Evolutionary conservation across 345 rosid genomes (phyloP), one percentile per base, ranked within the genome.

Genomic region (Populus tremula): DNA sequence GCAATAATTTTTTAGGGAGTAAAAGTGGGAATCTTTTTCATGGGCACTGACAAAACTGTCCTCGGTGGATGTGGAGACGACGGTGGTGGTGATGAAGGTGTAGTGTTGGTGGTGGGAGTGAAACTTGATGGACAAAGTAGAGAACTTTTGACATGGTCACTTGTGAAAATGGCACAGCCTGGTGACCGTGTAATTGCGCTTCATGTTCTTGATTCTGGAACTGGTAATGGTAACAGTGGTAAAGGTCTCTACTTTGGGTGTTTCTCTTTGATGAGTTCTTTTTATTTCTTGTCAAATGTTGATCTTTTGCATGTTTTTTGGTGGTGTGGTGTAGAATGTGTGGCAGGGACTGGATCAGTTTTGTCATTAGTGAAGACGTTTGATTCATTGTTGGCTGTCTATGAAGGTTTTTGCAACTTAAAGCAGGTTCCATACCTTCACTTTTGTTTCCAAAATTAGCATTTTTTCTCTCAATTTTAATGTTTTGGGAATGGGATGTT

Each of bases 391-490:
- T 87, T 95, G 59, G 89, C 91, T 11, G 98, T 90, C 5, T 92
- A 92, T 66, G 97, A 95, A 87, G 96, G 99, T 70, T 93, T 95
- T 93, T 95, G 99, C 93, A 91, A 92, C 84, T 82, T 95, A 82
- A 95, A 95, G 71, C 98, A 92, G 97, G 99, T 85, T 54, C 56
- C 14, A n/a, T 41, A 1, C 75, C 2, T 1, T 16, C 27, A 10
- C 36, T 47, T 13, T 50, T 70, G 27, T 11, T 18, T 36, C 39
- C 23, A 35, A 16, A 63, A 14, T 8, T n/a, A 59, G 29, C 6
- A 59, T n/a, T n/a, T 59, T 9, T 56, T 27, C 63, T 59, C 29
- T 59, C 63, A n/a, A 9, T 59, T 23, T 59, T 23, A 3, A n/a
- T 21, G 14, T 59, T 23, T 59, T 59, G 27, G 63, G 29, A 23